Percentiles rank a stretch among this genome's conserved stretches.
Evolutionary conservation across 1,284 basidiomycete genomes (phyloP).

Genomic region (Apiotrichum brassicae): DNA sequence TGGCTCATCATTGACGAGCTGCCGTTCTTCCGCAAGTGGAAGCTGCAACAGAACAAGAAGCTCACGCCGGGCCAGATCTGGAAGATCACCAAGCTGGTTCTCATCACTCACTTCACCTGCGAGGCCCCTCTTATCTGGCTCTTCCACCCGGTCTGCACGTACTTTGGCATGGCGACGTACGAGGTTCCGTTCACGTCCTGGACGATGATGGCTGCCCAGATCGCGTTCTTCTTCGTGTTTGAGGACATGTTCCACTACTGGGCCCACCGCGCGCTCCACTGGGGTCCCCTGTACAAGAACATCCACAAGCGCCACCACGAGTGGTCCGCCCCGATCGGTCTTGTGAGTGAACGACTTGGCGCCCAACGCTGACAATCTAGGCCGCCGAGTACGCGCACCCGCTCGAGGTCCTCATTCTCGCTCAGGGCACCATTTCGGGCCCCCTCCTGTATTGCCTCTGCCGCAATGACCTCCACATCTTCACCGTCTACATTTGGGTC

Average conservation of each 20-base stretch:
- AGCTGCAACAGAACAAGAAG: constrained; percentile 78
- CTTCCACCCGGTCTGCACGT: constrained; percentile 89
- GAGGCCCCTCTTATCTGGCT: constrained; percentile 93
- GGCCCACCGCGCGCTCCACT: constrained; percentile 88
- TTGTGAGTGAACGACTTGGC: constrained; percentile 38
- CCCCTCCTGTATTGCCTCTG: constrained; percentile 71
- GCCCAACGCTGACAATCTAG: neutral
- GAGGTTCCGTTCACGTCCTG: constrained; percentile 74
- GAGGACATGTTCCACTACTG: constrained; percentile 81
- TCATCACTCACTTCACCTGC: constrained; percentile 91
- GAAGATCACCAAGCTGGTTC: constrained; percentile 90
- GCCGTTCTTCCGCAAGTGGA: constrained; percentile 90
- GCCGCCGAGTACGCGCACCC: constrained; percentile 97
- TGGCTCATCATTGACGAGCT: constrained; percentile 94
- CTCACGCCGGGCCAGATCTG: constrained; percentile 79
- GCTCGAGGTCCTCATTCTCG: constrained; percentile 82
- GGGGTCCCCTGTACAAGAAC: constrained; percentile 84
- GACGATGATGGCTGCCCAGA: constrained; percentile 66
- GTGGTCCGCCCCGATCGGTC: constrained; percentile 93
- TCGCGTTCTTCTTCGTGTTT: constrained; percentile 87
- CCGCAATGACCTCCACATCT: constrained; percentile 55
- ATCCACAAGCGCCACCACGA: constrained; percentile 98
- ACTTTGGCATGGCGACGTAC: constrained; percentile 83
- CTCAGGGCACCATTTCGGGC: constrained; percentile 76
- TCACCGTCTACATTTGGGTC: constrained; percentile 93